Base-by-base conservation (phyloP, 2,329 filamentous ascomycete species). In the Diaporthe citriasiana region DNA sequence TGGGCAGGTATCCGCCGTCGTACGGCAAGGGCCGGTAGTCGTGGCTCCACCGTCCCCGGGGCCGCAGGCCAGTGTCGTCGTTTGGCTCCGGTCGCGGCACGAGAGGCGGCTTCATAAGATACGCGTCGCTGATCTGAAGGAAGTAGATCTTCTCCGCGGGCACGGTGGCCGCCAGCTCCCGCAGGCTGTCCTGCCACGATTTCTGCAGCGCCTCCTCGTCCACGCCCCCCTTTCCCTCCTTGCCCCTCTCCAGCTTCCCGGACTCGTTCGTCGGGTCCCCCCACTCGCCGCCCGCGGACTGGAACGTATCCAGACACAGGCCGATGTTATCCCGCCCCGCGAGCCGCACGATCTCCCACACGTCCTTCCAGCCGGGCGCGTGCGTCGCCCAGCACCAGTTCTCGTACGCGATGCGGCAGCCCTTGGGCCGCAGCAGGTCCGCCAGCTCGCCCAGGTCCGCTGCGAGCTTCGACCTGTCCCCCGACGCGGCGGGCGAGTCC, bases 321-420 rank as follows among this genome's bases (percentile, higher is more conserved):
- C 93, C 93, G 15, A 95, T 85, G 75, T 95, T 95, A 0, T 87
- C 85, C 3, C 91, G 83, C 76, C 93, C 83, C 2, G 91, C 92
- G 57, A 85, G 85, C 76, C 88, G 79, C 5, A 94, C 91, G 17
- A 95, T 91, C 2, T 89, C 83, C 92, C 92, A 95, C 0, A 92
- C 91, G 65, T 91, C 87, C 76, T 88, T 89, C 93, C 93, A 96
- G 0, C 84, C 86, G 0, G 91, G 89, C 0, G 93, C 92, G 65
- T 91, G 89, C 0, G 93, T 94, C 0, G 91, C 91, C 93, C 93
- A 95, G 82, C 93, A 94, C 93, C 93, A 95, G 79, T 95, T 95
- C 82, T 95, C 93, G 77, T 95, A 95, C 0, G 93, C 93, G 25
- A 95, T 83, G 9, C 89, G 87, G 79, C 91, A 89, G 0, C 87